Evolutionary conservation across 169 alveolate species (phyloP).

Genomic region (Cryptosporidium ubiquitum): DNA sequence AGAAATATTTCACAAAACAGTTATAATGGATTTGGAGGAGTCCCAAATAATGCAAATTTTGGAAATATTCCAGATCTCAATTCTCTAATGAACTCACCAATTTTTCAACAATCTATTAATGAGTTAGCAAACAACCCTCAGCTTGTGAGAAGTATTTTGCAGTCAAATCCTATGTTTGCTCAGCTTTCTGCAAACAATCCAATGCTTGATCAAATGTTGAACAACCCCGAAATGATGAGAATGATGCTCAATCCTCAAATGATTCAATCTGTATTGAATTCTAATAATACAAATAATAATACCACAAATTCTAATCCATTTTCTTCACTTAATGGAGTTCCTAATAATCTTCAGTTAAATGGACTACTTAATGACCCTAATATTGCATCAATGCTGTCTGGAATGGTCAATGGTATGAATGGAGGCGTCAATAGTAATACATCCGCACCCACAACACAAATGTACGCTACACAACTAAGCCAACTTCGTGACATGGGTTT

Average conservation of each 20-base stretch:
- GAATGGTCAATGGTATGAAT: neutral
- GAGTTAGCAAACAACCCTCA: constrained; percentile 81
- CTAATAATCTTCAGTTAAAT: constrained; percentile 17
- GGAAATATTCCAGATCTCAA: constrained; percentile 45
- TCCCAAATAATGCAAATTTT: neutral
- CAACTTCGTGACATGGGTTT: constrained; percentile 95
- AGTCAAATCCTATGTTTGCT: constrained; percentile 77
- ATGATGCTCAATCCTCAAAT: constrained; percentile 81
- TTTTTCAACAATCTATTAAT: constrained; percentile 83
- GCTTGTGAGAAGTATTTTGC: constrained; percentile 77
- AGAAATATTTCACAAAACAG: constrained; percentile 5
- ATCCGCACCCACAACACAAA: neutral
- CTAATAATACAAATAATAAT: neutral
- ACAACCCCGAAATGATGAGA: constrained; percentile 87
- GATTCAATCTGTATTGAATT: constrained; percentile 74
- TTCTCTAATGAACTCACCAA: constrained; percentile 79
- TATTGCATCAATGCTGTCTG: constrained; percentile 48
- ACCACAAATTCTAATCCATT: constrained; percentile 18
- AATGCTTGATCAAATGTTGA: constrained; percentile 84
- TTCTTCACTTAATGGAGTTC: constrained; percentile 53
- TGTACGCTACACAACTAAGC: constrained; percentile 87
- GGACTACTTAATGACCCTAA: constrained; percentile 38
- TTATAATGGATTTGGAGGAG: constrained; percentile 5
- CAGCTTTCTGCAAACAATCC: constrained; percentile 84
- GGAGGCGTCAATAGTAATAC: neutral